A percentile compares a stretch with the other conserved stretches of the same genome.
Conservation (phyloP, 228 moss, liverwort and hornwort species). For the Sphagnum magellanicum region DNA sequence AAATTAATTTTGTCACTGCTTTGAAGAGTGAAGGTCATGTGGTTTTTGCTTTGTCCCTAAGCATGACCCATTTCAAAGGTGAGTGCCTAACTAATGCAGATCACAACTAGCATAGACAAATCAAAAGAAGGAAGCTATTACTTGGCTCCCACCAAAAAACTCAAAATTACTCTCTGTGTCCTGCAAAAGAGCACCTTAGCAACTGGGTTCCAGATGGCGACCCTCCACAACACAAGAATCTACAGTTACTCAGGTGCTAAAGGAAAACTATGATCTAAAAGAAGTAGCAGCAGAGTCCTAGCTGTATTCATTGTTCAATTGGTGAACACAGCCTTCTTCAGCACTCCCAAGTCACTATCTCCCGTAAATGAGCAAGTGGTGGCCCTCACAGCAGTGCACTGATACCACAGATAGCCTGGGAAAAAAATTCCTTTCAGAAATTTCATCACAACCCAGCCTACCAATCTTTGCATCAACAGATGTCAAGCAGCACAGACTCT, state of each 20-base stretch:
- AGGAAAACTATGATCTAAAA: slow-evolving; percentile 29
- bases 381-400: slow-evolving; percentile 68
- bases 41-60: too few species aligned
- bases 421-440: slow-evolving; percentile 9
- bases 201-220: slow-evolving; percentile 65
- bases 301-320: slow-evolving; percentile 53
- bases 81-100: too few species aligned
- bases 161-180: slow-evolving; percentile 5
- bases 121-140: too few species aligned
- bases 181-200: slow-evolving; percentile 45
- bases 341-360: slow-evolving; percentile 22
- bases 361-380: slow-evolving; percentile 45
- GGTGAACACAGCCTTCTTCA: slow-evolving; percentile 20
- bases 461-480: slow-evolving; percentile 13
- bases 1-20: too few species aligned
- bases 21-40: too few species aligned
- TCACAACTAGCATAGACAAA: too few species aligned
- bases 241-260: slow-evolving; percentile 22
- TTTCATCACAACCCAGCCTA: slow-evolving; percentile 8
- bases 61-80: too few species aligned
- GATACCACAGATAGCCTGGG: slow-evolving; percentile 16
- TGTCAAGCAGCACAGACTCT: not conserved
- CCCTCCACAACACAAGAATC: slow-evolving; percentile 30
- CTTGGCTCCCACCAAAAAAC: too few species aligned
- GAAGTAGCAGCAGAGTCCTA: slow-evolving; percentile 17